Percentiles rank a stretch among this genome's conserved stretches.
Conservation (phyloP, 495 filamentous ascomycete genomes). For the Endocarpon pusillum region DNA sequence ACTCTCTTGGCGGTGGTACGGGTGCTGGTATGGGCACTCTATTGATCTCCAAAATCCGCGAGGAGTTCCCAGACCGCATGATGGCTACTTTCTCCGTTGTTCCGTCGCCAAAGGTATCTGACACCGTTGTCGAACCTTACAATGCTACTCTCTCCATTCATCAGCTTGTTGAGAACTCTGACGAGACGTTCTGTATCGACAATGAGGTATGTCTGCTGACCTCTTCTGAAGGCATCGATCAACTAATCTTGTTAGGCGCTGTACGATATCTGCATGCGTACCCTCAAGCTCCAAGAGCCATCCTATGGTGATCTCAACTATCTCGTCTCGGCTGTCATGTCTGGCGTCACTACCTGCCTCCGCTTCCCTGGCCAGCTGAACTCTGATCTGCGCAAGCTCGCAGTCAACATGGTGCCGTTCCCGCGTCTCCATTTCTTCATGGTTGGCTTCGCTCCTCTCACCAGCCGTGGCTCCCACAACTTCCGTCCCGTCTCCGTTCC, state of each 20-base stretch:
- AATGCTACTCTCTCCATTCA: constrained; percentile 98
- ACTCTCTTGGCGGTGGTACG: constrained; percentile 99
- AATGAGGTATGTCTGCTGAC: constrained; percentile 54
- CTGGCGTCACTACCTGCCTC: constrained; percentile 93
- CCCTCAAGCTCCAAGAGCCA: constrained; percentile 93
- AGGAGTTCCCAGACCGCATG: constrained; percentile 99
- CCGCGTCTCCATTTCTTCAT: constrained; percentile 99
- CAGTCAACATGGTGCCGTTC: constrained; percentile 99
- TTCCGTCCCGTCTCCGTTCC: constrained; percentile 98
- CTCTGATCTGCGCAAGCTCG: constrained; percentile 98
- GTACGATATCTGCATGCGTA: constrained; percentile 99
- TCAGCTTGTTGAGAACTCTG: constrained; percentile 99
- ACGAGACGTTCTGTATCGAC: constrained; percentile 99
- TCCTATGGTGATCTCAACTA: constrained; percentile 99
- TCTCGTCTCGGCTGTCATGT: constrained; percentile 99
- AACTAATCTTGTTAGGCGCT: constrained; percentile 46
- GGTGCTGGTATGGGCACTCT: constrained; percentile 99
- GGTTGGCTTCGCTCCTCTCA: constrained; percentile 98
- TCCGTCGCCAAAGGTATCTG: constrained; percentile 98
- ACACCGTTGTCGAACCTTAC: constrained; percentile 99
- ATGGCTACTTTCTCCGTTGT: constrained; percentile 99
- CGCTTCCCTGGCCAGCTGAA: constrained; percentile 99
- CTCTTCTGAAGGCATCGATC: too few relatives aligned
- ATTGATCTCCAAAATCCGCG: constrained; percentile 99
- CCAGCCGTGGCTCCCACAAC: constrained; percentile 79